Evolutionary conservation across 352 stramenopile genomes (phyloP), one percentile per base, ranked within the genome.

Genomic region (Pythium biforme): DNA sequence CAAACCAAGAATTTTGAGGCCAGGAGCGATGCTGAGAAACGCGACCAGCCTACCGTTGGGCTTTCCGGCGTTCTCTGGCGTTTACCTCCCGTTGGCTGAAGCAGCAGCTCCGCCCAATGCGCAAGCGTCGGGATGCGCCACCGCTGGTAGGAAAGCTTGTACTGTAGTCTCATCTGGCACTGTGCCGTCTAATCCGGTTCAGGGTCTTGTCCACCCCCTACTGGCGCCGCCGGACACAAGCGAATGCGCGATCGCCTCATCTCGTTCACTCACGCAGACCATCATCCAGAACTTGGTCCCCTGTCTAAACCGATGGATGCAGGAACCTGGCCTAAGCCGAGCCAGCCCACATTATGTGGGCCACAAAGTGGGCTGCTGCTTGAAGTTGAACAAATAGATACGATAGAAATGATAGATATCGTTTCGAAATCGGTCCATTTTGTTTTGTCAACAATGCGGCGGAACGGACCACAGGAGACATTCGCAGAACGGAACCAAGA

Each of bases 371-470:
- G n/a, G n/a, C n/a, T n/a, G 25, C 41, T 55, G 45, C 9, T 68
- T 68, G 61, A 69, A 69, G 62, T 64, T 69, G n/a, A 25, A 15
- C 1, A n/a, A n/a, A 31, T 64, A 64, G 50, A 66, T 54, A 59
- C 22, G 2, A 46, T 62, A 58, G 39, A 62, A 55, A 59, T 22
- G 17, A 31, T 64, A 48, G 47, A 51, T 25, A 27, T 12, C 2
- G 23, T 58, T 58, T 51, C 27, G 41, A 33, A 31, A 4, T 19
- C 20, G 23, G 0, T 11, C 19, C 37, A 25, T 14, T 55, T 59
- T 63, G 62, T 69, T 55, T 69, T 59, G 62, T 69, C 62, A 69
- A 69, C 62, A 65, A 39, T 15, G 8, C 50, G 20, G 37, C 20
- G 11, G 17, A 25, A 39, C 6, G 12, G 9, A 10, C 37, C 1